Conservation (phyloP, 2,329 filamentous ascomycete genomes). For the Neofusicoccum ribis region DNA sequence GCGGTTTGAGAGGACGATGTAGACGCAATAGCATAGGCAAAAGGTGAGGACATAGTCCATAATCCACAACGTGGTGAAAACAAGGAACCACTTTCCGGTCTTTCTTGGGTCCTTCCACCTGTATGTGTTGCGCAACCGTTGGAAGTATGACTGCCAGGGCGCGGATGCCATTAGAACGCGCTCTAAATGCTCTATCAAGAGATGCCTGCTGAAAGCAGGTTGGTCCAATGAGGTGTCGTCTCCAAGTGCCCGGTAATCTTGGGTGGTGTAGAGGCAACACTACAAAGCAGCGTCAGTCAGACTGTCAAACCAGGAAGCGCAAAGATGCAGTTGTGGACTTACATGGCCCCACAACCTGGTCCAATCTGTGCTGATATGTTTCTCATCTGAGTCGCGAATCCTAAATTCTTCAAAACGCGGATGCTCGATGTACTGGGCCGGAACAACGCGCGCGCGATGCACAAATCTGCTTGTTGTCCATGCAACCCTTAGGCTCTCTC, state of each 20-base stretch:
- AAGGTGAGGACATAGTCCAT: constrained; percentile 39
- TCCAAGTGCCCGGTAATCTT: constrained; percentile 28
- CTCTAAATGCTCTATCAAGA: constrained; percentile 36
- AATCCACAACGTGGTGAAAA: constrained; percentile 40
- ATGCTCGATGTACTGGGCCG: constrained; percentile 29
- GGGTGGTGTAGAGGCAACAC: constrained; percentile 33
- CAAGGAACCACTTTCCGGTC: constrained; percentile 35
- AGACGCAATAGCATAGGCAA: constrained; percentile 36
- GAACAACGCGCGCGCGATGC: constrained; percentile 37
- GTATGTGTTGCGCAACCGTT: constrained; percentile 39
- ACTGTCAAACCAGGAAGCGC: neutral
- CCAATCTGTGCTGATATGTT: constrained; percentile 31
- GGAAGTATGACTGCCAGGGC: constrained; percentile 43
- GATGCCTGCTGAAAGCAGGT: constrained; percentile 38
- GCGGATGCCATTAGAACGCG: constrained; percentile 42
- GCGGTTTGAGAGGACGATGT: constrained; percentile 34
- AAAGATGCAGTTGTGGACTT: neutral
- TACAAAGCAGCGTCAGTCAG: constrained; percentile 24
- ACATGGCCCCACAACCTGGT: constrained; percentile 36
- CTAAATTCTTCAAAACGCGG: constrained; percentile 31
- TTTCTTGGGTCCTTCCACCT: constrained; percentile 39
- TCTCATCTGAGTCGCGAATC: constrained; percentile 26
- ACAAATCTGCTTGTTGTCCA: constrained; percentile 43
- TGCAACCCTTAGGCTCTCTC: constrained; percentile 38
- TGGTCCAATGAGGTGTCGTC: constrained; percentile 31